These are phyloP conservation scores for Candida jianshihensis DNA, from an alignment of 805 yeast genomes.

Conservation along the genomic window DNA sequence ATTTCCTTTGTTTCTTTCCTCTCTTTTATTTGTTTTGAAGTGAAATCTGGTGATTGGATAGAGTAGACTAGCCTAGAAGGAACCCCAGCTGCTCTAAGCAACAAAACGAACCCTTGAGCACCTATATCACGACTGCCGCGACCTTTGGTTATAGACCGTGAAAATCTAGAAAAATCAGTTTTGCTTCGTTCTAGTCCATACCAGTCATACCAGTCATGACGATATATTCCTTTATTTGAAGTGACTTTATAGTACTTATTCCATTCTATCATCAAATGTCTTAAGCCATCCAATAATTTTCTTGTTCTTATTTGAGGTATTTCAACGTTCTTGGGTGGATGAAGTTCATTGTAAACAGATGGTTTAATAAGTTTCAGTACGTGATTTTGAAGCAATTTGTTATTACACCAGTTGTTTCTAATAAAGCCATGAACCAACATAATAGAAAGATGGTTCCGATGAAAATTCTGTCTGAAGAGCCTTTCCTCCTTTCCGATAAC, in stretches of 20 bases:
- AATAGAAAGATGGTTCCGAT: constrained; percentile 48
- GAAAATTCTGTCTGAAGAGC: constrained; percentile 42
- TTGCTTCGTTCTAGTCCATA: constrained; percentile 11
- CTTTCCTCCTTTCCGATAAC: constrained; percentile 52
- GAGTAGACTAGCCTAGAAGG: constrained; percentile 74
- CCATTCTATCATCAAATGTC: constrained; percentile 62
- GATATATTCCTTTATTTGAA: constrained; percentile 27
- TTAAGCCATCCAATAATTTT: constrained; percentile 69
- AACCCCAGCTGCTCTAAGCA: constrained; percentile 64
- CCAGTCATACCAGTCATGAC: constrained; percentile 39
- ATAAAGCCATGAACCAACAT: constrained; percentile 62
- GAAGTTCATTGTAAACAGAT: constrained; percentile 38
- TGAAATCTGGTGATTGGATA: constrained; percentile 85
- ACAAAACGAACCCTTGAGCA: constrained; percentile 81
- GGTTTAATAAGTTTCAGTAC: constrained; percentile 44
- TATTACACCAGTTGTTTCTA: constrained; percentile 72
- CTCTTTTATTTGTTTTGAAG: constrained; percentile 24
- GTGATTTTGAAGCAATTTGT: constrained; percentile 30
- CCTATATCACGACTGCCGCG: constrained; percentile 73
- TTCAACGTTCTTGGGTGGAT: constrained; percentile 34
- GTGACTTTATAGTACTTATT: constrained; percentile 43
- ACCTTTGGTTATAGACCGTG: constrained; percentile 33
- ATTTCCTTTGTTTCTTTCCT: background rate
- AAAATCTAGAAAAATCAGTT: constrained; percentile 34
- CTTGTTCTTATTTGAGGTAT: constrained; percentile 44